Percentiles rank a stretch among this genome's conserved stretches.
Evolutionary conservation across 2,329 filamentous ascomycete species (phyloP).

Genomic region (Pseudocercospora fijiensis): DNA sequence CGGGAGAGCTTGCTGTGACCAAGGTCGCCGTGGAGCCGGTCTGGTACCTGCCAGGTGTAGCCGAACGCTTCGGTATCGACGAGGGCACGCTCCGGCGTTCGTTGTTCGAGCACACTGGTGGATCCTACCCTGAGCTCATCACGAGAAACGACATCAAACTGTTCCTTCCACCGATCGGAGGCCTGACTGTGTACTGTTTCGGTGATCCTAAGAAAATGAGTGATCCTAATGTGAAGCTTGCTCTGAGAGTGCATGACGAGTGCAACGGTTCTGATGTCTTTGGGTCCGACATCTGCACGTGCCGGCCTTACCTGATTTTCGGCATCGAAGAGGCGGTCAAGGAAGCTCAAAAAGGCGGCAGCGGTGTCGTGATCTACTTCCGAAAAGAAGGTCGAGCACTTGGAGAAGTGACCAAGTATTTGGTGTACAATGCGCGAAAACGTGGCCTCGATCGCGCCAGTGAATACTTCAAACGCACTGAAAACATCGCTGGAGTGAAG

Average conservation of each 20-base stretch:
- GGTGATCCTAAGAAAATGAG: slow-evolving; percentile 93
- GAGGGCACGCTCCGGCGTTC: slow-evolving; percentile 82
- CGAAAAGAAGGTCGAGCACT: slow-evolving; percentile 93
- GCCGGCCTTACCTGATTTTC: slow-evolving; percentile 91
- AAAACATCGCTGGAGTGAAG: slow-evolving; percentile 96
- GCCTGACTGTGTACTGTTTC: slow-evolving; percentile 94
- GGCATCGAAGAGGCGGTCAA: slow-evolving; percentile 97
- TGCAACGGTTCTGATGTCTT: slow-evolving; percentile 98
- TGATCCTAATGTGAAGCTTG: slow-evolving; percentile 75
- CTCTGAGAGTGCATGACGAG: slow-evolving; percentile 80
- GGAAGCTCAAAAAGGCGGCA: slow-evolving; percentile 90
- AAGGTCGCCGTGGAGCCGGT: slow-evolving; percentile 97
- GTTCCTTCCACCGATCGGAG: slow-evolving; percentile 92
- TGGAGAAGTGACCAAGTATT: slow-evolving; percentile 88
- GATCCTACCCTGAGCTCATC: slow-evolving; percentile 94
- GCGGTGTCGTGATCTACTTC: slow-evolving; percentile 97
- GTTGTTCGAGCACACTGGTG: slow-evolving; percentile 92
- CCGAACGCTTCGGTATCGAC: slow-evolving; percentile 92
- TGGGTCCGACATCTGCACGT: slow-evolving; percentile 96
- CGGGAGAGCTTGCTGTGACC: slow-evolving; percentile 85
- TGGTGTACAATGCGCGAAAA: slow-evolving; percentile 81
- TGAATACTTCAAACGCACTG: slow-evolving; percentile 95
- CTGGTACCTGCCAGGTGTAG: slow-evolving; percentile 60
- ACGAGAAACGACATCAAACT: slow-evolving; percentile 92
- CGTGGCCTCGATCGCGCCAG: slow-evolving; percentile 74